These are phyloP conservation scores for Suillus clintonianus DNA, from an alignment of 768 basidiomycete genomes.

Conservation along the genomic window DNA sequence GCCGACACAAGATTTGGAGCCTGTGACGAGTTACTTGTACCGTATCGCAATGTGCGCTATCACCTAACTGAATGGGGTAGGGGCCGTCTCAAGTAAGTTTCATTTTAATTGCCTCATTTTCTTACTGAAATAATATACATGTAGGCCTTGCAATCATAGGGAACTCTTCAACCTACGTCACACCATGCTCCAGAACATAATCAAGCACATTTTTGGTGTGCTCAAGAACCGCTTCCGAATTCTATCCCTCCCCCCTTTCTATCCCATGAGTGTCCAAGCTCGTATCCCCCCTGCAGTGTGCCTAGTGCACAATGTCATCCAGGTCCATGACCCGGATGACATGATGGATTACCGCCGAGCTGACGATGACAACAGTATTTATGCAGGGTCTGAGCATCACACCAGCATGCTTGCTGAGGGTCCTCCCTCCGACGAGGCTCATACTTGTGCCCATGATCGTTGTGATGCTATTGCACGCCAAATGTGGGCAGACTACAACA, in stretches of 20 bases:
- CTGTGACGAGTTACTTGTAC: not conserved
- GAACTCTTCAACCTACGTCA: conserved; percentile 44
- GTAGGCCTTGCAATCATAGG: conserved; percentile 33
- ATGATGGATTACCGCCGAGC: no score
- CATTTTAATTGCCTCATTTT: conserved; percentile 18
- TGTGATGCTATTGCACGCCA: conserved; percentile 11
- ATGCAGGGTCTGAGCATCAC: no score
- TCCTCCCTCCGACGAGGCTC: no score
- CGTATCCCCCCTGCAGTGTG: conserved; percentile 19
- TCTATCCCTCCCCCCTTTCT: conserved; percentile 9
- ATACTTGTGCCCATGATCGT: not conserved
- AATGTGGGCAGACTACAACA: conserved; percentile 11
- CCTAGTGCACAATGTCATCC: conserved; percentile 27
- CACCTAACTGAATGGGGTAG: conserved; percentile 38
- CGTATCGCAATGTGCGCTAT: not conserved
- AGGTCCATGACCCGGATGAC: conserved; percentile 12
- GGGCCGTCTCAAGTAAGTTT: conserved; percentile 21
- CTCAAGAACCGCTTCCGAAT: conserved; percentile 25
- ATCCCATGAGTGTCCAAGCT: conserved; percentile 16
- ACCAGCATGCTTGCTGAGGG: no score
- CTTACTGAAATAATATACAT: not conserved
- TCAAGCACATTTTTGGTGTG: conserved; percentile 29
- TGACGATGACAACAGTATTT: no score
- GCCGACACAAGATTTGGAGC: conserved; percentile 14
- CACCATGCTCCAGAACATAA: conserved; percentile 19